Percentiles rank a stretch among this genome's conserved stretches.
These are phyloP conservation scores for Ogataea pilisensis DNA, from an alignment of 805 yeast genomes.

Conservation along the genomic window DNA sequence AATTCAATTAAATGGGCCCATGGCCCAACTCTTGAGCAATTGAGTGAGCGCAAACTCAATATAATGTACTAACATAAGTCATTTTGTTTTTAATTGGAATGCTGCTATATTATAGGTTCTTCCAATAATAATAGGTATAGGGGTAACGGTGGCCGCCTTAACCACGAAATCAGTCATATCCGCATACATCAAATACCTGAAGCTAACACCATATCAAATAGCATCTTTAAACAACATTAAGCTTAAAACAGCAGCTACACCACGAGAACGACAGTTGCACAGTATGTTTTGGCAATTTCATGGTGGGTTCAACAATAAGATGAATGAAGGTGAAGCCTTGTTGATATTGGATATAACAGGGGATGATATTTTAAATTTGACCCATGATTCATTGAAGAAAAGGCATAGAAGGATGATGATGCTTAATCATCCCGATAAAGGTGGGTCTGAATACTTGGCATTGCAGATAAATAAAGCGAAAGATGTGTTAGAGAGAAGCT, in stretches of 20 bases:
- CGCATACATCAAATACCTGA: conserved; percentile 30
- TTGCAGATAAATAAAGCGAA: conserved; percentile 86
- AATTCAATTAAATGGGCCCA: too few species aligned
- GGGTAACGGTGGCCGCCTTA: conserved; percentile 49
- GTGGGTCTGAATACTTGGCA: conserved; percentile 79
- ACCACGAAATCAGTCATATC: conserved; percentile 37
- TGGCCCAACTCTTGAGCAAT: too few species aligned
- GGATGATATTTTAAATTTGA: conserved; percentile 48
- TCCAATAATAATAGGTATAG: conserved; percentile 53
- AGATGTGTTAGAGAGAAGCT: conserved; percentile 67
- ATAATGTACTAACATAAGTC: conserved; percentile 12
- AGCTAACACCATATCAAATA: conserved; percentile 34
- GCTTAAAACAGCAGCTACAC: conserved; percentile 12
- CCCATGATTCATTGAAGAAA: conserved; percentile 51
- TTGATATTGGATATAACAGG: conserved; percentile 57
- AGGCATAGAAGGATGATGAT: conserved; percentile 76
- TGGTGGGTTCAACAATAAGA: conserved; percentile 62
- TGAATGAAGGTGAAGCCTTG: conserved; percentile 71
- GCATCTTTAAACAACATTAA: conserved; percentile 37
- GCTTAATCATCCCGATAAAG: conserved; percentile 83
- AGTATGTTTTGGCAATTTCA: conserved; percentile 36
- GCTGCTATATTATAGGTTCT: conserved; percentile 32
- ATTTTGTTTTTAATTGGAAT: neutral
- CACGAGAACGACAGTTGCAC: conserved; percentile 8
- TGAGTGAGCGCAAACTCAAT: too few species aligned